Conservation (phyloP, 345 rosid genomes). For the Hypericum perforatum region DNA sequence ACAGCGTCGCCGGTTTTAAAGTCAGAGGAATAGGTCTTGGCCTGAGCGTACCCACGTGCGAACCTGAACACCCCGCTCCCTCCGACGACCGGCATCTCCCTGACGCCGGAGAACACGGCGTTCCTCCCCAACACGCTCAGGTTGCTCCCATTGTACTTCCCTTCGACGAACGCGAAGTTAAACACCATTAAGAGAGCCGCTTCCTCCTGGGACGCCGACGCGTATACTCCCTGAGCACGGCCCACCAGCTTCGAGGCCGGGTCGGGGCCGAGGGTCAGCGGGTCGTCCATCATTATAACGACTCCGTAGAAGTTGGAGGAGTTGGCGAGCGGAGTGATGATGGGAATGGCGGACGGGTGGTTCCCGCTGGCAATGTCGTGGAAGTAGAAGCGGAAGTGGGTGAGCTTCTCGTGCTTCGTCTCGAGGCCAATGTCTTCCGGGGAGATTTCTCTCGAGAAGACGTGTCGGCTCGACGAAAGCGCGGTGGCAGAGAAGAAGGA, state of each 20-base stretch:
- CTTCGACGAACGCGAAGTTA: neutral
- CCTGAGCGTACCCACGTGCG: neutral
- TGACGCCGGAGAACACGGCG: neutral
- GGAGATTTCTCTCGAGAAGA: neutral
- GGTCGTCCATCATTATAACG: neutral
- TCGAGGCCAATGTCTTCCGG: neutral
- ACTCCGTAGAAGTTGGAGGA: neutral
- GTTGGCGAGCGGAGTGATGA: neutral
- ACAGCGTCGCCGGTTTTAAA: neutral
- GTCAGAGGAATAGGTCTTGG: neutral
- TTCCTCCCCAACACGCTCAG: neutral
- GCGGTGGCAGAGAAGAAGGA: neutral
- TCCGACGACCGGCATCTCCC: neutral
- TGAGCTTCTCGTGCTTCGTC: neutral
- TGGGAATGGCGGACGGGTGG: neutral
- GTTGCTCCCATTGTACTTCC: neutral
- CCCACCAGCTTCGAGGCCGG: neutral
- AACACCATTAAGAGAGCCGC: neutral
- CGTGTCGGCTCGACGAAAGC: neutral
- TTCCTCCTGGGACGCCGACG: neutral
- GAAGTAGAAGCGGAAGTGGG: conserved; percentile 1
- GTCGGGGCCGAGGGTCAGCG: conserved; percentile 1
- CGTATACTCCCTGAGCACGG: neutral
- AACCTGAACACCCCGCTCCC: conserved; percentile 1
- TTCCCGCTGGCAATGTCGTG: neutral